Conservation (phyloP, 2,329 filamentous ascomycete species). For the Orbilia ellipsospora region DNA sequence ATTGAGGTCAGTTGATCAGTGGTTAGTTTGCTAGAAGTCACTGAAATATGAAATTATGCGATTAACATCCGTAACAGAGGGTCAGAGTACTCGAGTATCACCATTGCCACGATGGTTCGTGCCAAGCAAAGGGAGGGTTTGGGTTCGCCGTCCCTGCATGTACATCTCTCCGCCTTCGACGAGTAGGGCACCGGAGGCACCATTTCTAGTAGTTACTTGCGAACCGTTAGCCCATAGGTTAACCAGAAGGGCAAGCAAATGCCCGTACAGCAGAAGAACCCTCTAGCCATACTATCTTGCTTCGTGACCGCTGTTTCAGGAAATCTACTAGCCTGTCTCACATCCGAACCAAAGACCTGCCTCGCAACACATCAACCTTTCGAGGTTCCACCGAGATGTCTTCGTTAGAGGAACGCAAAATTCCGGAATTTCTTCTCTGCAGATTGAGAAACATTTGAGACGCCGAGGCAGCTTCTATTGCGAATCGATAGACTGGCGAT, state of each 20-base stretch:
- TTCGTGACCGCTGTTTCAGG: too few relatives aligned
- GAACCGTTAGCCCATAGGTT: conserved; percentile 23
- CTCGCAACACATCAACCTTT: conserved; percentile 19
- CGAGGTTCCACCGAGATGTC: background rate
- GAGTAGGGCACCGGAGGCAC: background rate
- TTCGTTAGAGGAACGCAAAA: background rate
- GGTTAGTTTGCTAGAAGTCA: too few relatives aligned
- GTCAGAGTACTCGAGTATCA: too few relatives aligned
- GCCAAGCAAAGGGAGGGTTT: too few relatives aligned
- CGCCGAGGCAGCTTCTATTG: background rate
- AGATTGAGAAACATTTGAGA: background rate
- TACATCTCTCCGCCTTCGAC: background rate
- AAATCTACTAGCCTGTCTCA: too few relatives aligned
- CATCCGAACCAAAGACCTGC: conserved; percentile 6
- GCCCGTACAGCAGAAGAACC: background rate
- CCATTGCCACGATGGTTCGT: too few relatives aligned
- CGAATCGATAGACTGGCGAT: background rate
- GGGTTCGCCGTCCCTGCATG: background rate
- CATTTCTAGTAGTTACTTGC: conserved; percentile 26
- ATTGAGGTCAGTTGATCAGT: too few relatives aligned
- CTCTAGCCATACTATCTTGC: too few relatives aligned
- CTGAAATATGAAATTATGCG: too few relatives aligned
- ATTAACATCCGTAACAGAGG: too few relatives aligned
- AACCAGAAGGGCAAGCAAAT: background rate
- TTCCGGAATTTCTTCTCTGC: conserved; percentile 7